Percentiles rank a stretch among this genome's conserved stretches.
These are phyloP conservation scores for Vigna nakashimae DNA, from an alignment of 306 rosid species.

Conservation along the genomic window DNA sequence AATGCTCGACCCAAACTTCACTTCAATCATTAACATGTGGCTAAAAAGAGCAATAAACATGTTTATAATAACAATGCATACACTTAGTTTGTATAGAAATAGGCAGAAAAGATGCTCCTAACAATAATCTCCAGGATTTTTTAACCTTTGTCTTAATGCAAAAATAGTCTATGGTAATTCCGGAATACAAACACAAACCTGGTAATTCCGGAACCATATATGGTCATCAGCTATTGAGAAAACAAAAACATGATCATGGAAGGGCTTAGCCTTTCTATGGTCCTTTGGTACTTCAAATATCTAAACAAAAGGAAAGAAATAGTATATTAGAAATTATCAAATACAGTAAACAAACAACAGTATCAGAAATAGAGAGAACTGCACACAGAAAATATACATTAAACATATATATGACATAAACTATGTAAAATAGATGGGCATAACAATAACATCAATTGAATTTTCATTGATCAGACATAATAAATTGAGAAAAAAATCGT, in stretches of 20 bases:
- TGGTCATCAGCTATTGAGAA: conserved; percentile 96
- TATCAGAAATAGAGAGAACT: neutral
- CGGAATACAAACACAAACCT: conserved; percentile 63
- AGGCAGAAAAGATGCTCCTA: too few relatives aligned
- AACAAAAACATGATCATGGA: too few relatives aligned
- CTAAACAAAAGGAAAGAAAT: conserved; percentile 49
- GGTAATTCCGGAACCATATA: conserved; percentile 97
- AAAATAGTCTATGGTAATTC: too few relatives aligned
- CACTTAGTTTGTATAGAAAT: too few relatives aligned
- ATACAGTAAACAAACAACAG: neutral
- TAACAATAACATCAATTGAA: neutral
- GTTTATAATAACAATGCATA: too few relatives aligned
- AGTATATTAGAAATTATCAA: conserved; percentile 41
- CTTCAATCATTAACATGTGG: too few relatives aligned
- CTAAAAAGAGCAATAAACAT: too few relatives aligned
- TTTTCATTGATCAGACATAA: neutral
- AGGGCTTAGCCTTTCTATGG: too few relatives aligned
- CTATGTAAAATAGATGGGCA: conserved; percentile 11
- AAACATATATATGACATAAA: conserved; percentile 25
- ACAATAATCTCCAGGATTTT: too few relatives aligned
- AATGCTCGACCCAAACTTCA: too few relatives aligned
- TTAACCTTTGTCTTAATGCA: too few relatives aligned
- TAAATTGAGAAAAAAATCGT: conserved; percentile 13
- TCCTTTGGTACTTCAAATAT: too few relatives aligned
- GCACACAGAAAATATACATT: neutral